Base-by-base conservation (phyloP, 1,284 basidiomycete genomes). In the Thecaphora thlaspeos region DNA sequence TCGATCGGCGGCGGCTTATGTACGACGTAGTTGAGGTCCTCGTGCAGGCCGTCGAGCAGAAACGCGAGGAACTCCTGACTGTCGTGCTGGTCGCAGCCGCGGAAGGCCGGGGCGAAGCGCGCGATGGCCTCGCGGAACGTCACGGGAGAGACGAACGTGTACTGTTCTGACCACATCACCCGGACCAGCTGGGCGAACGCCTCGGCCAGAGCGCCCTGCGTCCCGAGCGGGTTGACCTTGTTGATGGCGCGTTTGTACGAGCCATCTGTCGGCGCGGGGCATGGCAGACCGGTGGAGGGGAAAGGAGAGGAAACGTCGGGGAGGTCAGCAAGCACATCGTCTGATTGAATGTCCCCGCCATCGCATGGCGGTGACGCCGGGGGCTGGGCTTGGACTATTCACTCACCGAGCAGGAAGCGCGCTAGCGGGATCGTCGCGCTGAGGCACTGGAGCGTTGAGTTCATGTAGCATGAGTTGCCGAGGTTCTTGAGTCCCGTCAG, bases 161-260 rank as follows among this genome's bases (percentile, higher is more conserved):
- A 84, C 68, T 91, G 88, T 42, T 88, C 88, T 55, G 87, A 86
- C 88, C 93, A 95, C 81, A 98, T 85, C 15, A 91, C 87, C 44
- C 87, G 85, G 48, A 98, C 79, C 44, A 97, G 83, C 61, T 84
- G 84, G 1, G 91, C 88, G 76, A 96, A 94, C 4, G 91, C 87
- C 24, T 83, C 82, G 1, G 91, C 89, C 15, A 98, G 80, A 28
- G 83, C 83, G 1, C 95, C 95, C 73, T 91, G 88, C 0, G 91
- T 91, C 2, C 94, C 93, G 44, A 96, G 79, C 1, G 88, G 85
- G 78, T 98, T 97, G 48, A 86, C 78, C 75, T 85, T 84, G 76
- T 99, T 98, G 71, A 99, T 87, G 3, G 89, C 90, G 62, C 80
- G 84, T 78, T 86, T 89, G 86, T 90, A 97, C 36, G 87, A 83